These are phyloP conservation scores for Achaetomium macrosporum DNA, from an alignment of 2,329 filamentous ascomycete genomes.

Conservation along the genomic window DNA sequence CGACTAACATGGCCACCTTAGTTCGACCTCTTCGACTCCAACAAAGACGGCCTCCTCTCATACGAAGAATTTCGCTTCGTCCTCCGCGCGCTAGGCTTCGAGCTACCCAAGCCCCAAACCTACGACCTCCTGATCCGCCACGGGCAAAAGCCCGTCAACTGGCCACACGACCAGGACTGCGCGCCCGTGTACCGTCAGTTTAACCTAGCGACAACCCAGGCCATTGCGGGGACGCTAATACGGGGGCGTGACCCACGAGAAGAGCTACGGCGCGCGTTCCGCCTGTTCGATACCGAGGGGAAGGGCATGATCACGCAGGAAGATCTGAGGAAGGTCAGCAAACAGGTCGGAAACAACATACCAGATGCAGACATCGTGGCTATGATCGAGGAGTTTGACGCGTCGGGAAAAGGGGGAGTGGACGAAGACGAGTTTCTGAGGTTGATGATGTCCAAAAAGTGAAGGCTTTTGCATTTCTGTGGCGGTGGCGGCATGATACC, in stretches of 20 bases:
- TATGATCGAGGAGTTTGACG: constrained; percentile 98
- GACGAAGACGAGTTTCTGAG: constrained; percentile 64
- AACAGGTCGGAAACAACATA: constrained; percentile 86
- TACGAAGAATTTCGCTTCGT: constrained; percentile 98
- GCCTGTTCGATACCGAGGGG: constrained; percentile 85
- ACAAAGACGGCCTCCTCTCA: constrained; percentile 89
- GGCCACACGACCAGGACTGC: constrained; percentile 46
- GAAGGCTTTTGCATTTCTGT: background rate
- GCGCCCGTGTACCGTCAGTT: constrained; percentile 65
- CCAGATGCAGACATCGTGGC: constrained; percentile 87
- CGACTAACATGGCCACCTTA: constrained; percentile 32
- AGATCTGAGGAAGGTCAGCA: constrained; percentile 78
- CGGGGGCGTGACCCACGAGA: constrained; percentile 78
- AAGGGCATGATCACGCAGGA: constrained; percentile 88
- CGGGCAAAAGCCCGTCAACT: constrained; percentile 64
- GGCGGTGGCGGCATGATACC: constrained; percentile 12
- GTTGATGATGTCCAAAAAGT: constrained; percentile 46
- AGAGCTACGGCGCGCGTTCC: constrained; percentile 86
- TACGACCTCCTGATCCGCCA: constrained; percentile 74
- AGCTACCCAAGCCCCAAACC: constrained; percentile 79
- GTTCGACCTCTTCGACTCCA: constrained; percentile 94
- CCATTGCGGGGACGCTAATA: constrained; percentile 74
- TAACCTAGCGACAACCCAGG: constrained; percentile 65
- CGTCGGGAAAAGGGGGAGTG: constrained; percentile 81
- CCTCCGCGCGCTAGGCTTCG: constrained; percentile 91